Evolutionary conservation across 164 flowering plant genomes (phyloP), one percentile per base, ranked within the genome.

Genomic region (Vitis labrusca): DNA sequence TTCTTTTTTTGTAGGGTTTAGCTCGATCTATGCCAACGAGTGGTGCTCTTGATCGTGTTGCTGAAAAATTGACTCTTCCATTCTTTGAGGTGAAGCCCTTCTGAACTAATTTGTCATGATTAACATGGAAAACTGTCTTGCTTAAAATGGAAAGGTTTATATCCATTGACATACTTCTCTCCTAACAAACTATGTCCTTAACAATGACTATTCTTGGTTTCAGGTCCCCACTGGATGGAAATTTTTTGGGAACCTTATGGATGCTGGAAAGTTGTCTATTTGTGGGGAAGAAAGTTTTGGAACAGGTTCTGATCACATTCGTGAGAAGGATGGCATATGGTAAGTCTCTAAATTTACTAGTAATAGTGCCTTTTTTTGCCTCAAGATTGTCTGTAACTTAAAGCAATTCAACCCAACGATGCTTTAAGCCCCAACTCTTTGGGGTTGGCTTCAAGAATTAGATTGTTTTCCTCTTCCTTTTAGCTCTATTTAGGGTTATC

Each of bases 221-320:
- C 81, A 96, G 99, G 98, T 96, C 19, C 99, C 99, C 12, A 96
- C 99, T 57, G 98, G 99, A 64, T 96, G 99, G 99, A 96, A 96
- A 69, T 96, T 96, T 80, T 96, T 96, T 76, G 99, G 97, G 17
- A 96, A 96, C 75, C 92, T 96, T 32, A 96, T 96, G 99, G 99
- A 96, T 86, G 93, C 94, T 57, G 98, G 91, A 37, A 91, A 88
- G 73, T 80, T 93, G 87, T 96, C 99, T 15, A 86, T 96, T 53
- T 96, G 99, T 74, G 99, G 99, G 30, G 99, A 96, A 85, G 99
- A 96, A 80, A 96, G 99, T 85, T 96, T 96, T 74, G 99, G 99
- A 70, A 96, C 99, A n/a, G 98, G 99, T 65, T 96, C 99, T 75
- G 98, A 96, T 78, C 99, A 96, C 81, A 89, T 96, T 50, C 97